Evolutionary conservation across 129 eudicot species (phyloP).

Genomic region (Flaveria linearis): DNA sequence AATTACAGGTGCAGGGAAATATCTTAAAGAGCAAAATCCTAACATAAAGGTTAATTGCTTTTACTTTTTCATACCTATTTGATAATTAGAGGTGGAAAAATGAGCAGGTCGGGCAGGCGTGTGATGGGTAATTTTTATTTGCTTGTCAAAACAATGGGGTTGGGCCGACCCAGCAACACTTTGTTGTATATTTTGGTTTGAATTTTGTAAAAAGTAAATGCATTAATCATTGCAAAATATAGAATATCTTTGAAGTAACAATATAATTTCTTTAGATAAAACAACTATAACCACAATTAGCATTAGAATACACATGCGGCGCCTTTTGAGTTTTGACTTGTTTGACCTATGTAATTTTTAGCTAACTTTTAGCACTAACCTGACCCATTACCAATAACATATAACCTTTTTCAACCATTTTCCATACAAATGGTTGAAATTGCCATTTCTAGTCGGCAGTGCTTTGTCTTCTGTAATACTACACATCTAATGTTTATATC

Average conservation of each 20-base stretch:
- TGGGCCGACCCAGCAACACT: not conserved
- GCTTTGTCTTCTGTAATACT: not conserved
- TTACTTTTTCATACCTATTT: slow-evolving; percentile 20
- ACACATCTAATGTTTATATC: slow-evolving; percentile 1
- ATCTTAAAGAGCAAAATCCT: slow-evolving; percentile 77
- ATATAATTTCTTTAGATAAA: not conserved
- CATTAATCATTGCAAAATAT: not conserved
- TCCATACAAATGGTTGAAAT: not conserved
- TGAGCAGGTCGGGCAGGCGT: not conserved
- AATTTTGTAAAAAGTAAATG: not conserved
- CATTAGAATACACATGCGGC: not conserved
- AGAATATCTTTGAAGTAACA: not conserved
- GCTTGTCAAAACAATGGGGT: not conserved
- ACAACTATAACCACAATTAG: not conserved
- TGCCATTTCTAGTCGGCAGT: not conserved
- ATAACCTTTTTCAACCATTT: too few species aligned
- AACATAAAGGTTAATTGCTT: slow-evolving; percentile 61
- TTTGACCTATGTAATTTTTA: not conserved
- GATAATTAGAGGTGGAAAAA: slow-evolving; percentile 3
- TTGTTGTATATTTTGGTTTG: slow-evolving; percentile 1
- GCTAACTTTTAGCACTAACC: not conserved
- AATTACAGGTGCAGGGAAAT: slow-evolving; percentile 78
- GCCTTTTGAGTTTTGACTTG: not conserved
- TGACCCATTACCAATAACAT: not conserved
- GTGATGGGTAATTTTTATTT: not conserved